Evolutionary conservation across 495 filamentous ascomycete species (phyloP), one percentile per base, ranked within the genome.

Genomic region (Penicillium daleae): DNA sequence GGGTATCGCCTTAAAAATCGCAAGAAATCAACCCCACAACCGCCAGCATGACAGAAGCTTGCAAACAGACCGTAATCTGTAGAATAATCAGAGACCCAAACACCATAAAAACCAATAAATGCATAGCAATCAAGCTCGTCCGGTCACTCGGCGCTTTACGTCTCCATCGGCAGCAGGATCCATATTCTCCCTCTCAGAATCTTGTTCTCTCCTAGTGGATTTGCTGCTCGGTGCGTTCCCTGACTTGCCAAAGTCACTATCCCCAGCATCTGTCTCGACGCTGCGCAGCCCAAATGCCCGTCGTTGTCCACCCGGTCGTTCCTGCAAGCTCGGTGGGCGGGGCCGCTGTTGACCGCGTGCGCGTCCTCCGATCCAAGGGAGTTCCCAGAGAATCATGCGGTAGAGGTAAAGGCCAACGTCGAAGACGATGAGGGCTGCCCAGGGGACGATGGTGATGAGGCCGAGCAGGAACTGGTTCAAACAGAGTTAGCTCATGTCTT

Each of bases 351-450:
- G 78, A 5, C 88, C 89, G 15, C 84, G 78, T 29, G 88, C 87
- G 58, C 89, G 76, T 6, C 89, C 89, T 1, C 89, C 89, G 29
- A 89, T 62, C 44, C 79, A 71, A 1, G 89, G 89, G 1, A 90
- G 67, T 57, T 89, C 82, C 72, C 87, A 87, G 32, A 78, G 74
- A 7, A 82, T 63, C 27, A 83, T 77, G 32, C 89, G 86, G 68
- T 82, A 85, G 31, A 89, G 55, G 66, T 90, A 93, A 19, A 92
- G 78, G 27, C 83, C 64, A 22, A 88, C 71, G 66, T 93, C 90
- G 74, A 91, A 90, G 56, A 89, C 51, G 55, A 93, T 70, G 33
- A 92, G 71, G 0, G 85, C 69, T 1, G 83, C 69, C 88, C 89
- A 92, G 4, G 90, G 90, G 13, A 82, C 80, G 58, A 92, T 86